Percentiles rank a stretch among this genome's conserved stretches.
phyloP scores from a whole-genome alignment of 2,329 filamentous ascomycete genomes.

The Pyrenophora graminea region DNA sequence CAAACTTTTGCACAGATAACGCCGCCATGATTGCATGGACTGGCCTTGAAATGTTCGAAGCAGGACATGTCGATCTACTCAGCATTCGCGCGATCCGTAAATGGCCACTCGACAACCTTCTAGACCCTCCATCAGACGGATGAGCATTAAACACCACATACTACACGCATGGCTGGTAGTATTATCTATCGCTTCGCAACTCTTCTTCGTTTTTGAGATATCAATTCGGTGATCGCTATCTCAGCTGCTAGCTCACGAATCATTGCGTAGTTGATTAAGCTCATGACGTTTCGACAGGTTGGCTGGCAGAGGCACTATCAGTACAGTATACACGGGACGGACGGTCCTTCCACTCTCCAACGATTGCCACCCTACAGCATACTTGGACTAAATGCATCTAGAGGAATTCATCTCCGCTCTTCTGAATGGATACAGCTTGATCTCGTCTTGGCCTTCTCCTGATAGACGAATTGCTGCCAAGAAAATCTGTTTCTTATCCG shows the following conservation, averaged over 20 bases:
- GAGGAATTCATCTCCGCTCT: background rate
- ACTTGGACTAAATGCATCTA: background rate
- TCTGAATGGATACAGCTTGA: background rate
- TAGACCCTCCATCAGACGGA: conserved; percentile 32
- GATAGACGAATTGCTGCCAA: conserved; percentile 5
- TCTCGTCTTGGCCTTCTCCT: conserved; percentile 1
- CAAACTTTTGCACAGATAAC: conserved; percentile 85
- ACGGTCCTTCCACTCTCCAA: background rate
- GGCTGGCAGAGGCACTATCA: background rate
- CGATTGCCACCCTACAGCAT: conserved; percentile 2
- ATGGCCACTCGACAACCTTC: conserved; percentile 43
- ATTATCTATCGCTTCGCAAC: no score
- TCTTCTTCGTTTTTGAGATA: background rate
- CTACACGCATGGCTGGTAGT: background rate
- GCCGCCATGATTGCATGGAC: conserved; percentile 98
- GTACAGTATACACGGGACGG: background rate
- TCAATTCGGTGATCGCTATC: background rate
- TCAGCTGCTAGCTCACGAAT: background rate
- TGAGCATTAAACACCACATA: background rate
- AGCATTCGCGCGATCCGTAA: conserved; percentile 42
- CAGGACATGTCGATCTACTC: conserved; percentile 58
- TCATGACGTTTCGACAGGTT: background rate
- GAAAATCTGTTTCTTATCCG: conserved; percentile 26
- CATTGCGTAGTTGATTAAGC: background rate
- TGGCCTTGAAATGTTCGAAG: conserved; percentile 87